Percentiles rank a stretch among this genome's conserved stretches.
These are phyloP conservation scores for Trichoderma afroharzianum DNA, from an alignment of 2,329 filamentous ascomycete species.

Conservation along the genomic window DNA sequence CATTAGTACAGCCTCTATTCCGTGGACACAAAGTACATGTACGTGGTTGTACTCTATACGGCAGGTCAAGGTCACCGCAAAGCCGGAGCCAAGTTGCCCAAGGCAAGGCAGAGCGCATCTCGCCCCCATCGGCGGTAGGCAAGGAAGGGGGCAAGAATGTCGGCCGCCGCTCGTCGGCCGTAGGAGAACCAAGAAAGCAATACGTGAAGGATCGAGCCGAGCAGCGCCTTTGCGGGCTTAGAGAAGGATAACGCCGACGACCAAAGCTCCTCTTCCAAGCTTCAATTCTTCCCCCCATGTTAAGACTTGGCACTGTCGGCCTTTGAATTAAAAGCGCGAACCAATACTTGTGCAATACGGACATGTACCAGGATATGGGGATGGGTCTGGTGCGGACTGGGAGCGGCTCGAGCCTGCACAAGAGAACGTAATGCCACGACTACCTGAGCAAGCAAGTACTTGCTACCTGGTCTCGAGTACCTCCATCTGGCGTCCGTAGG, in stretches of 20 bases:
- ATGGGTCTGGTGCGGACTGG: background rate
- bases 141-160: background rate
- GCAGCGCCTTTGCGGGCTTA: background rate
- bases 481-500: background rate
- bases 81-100: background rate
- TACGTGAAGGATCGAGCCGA: background rate
- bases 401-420: background rate
- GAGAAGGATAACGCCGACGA: background rate
- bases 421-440: background rate
- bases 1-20: background rate
- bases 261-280: background rate
- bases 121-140: conserved; percentile 10
- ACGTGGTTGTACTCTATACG: background rate
- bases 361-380: background rate
- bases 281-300: background rate
- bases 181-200: background rate
- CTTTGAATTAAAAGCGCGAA: background rate
- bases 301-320: background rate
- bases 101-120: background rate
- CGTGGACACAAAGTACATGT: background rate
- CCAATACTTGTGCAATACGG: background rate
- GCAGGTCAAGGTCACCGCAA: background rate
- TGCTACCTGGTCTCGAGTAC: background rate
- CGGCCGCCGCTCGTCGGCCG: conserved; percentile 1
- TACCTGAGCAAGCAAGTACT: background rate